phyloP scores from a whole-genome alignment of 2,329 filamentous ascomycete genomes.

The Neonectria punicea region DNA sequence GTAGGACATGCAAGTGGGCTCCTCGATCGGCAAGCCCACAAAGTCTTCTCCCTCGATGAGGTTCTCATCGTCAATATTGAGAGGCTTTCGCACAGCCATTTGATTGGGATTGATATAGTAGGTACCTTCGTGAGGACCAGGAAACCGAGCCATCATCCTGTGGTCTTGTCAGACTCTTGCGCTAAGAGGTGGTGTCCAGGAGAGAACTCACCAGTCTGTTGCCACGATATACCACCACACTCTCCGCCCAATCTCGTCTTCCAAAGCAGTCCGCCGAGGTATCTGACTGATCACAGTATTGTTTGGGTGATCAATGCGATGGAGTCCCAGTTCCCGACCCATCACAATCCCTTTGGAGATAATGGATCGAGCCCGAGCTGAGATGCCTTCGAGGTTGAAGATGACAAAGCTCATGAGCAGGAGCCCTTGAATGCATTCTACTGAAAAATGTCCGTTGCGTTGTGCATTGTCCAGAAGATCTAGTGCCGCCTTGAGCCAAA shows the following conservation, averaged over 20 bases:
- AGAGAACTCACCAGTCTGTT: conserved; percentile 50
- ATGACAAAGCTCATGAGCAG: conserved; percentile 49
- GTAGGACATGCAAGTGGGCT: conserved; percentile 51
- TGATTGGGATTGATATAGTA: conserved; percentile 52
- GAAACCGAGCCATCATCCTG: conserved; percentile 52
- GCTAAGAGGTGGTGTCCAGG: no score
- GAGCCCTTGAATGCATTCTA: conserved; percentile 50
- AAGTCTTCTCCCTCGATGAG: conserved; percentile 44
- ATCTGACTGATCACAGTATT: conserved; percentile 27
- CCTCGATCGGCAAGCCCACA: conserved; percentile 43
- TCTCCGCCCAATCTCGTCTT: conserved; percentile 52
- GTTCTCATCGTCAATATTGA: conserved; percentile 53
- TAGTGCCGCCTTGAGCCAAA: conserved; percentile 47
- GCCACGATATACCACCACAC: conserved; percentile 58
- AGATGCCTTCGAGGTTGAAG: conserved; percentile 46
- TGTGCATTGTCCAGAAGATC: conserved; percentile 47
- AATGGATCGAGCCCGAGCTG: conserved; percentile 6
- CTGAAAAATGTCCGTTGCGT: conserved; percentile 35
- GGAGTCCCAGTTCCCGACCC: conserved; percentile 43
- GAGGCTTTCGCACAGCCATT: conserved; percentile 52
- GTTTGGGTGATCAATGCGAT: conserved; percentile 51
- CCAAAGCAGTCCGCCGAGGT: conserved; percentile 39
- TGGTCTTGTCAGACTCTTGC: conserved; percentile 15
- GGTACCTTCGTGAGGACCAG: conserved; percentile 48
- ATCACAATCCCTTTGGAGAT: conserved; percentile 13